Base-by-base conservation (phyloP, 805 yeast genomes). In the Blastobotrys muscicola region DNA sequence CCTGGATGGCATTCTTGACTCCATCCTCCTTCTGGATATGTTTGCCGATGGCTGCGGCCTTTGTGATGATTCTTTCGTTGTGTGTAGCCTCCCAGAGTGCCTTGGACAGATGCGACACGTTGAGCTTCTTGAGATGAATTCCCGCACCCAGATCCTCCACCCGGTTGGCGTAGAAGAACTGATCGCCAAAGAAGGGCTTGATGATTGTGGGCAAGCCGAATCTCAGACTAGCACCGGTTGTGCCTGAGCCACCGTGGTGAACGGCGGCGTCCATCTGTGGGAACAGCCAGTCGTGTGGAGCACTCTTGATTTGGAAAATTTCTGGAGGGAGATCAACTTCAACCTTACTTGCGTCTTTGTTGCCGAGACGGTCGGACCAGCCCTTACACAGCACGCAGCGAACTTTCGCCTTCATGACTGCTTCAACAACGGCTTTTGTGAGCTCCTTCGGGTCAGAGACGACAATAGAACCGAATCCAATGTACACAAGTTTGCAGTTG, bases 211-310 rank as follows among this genome's bases (percentile, higher is more conserved):
- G 97, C 29, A 83, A 61, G 0, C 97, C 97, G 10, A 84, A 82
- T 48, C 89, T 69, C 43, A 90, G 60, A 2, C 94, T 74, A 0
- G 96, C 95, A 6, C 97, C 97, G 0, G 97, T 90, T 0, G 97
- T 85, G 1, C 97, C 97, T 0, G 95, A 82, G 0, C 97, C 97
- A 33, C 97, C 97, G 59, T 90, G 97, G 59, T 90, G 97, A 3
- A 90, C 96, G 0, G 95, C 95, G 0, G 90, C 96, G 63, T 90
- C 95, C 36, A 90, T 68, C 48, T 76, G 78, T 0, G 90, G 82
- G 62, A 90, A 90, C 32, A 90, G 66, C 97, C 97, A 90, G 58
- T 87, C 95, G 59, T 90, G 97, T 0, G 96, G 95, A 10, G 85
- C 69, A 8, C 80, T 58, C 2, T 92, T 92, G 5, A 85, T 67